phyloP scores from a whole-genome alignment of 2,329 filamentous ascomycete species.

The Periglandula ipomoeae region DNA sequence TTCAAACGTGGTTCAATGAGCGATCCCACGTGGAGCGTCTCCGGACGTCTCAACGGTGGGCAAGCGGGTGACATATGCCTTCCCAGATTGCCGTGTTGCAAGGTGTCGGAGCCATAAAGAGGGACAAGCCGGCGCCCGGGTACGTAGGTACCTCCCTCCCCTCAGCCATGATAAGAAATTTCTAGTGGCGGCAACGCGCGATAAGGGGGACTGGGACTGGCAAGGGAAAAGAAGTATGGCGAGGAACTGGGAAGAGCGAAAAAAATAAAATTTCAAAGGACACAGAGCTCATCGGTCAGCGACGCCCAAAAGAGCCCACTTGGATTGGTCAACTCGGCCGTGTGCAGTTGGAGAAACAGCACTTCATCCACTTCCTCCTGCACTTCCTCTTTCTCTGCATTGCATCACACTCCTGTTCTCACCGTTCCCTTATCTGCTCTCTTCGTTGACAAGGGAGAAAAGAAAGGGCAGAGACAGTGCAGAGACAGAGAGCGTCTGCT shows the following conservation, averaged over 20 bases:
- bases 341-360: background rate
- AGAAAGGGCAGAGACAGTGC: background rate
- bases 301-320: background rate
- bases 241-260: background rate
- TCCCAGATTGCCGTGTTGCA: no score
- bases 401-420: background rate
- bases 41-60: background rate
- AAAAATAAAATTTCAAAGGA: background rate
- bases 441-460: no score
- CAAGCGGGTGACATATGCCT: background rate
- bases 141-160: no score
- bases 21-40: background rate
- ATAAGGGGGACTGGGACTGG: constrained; percentile 1
- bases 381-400: background rate
- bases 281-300: background rate
- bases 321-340: background rate
- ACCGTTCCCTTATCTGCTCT: background rate
- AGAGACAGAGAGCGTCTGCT: background rate
- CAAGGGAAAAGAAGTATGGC: background rate
- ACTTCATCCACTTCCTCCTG: background rate
- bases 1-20: background rate
- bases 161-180: constrained; percentile 2
- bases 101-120: no score
- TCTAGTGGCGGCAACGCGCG: background rate
- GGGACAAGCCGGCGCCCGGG: no score